phyloP scores from a whole-genome alignment of 441 rosid species.

The Gossypium trilobum region DNA sequence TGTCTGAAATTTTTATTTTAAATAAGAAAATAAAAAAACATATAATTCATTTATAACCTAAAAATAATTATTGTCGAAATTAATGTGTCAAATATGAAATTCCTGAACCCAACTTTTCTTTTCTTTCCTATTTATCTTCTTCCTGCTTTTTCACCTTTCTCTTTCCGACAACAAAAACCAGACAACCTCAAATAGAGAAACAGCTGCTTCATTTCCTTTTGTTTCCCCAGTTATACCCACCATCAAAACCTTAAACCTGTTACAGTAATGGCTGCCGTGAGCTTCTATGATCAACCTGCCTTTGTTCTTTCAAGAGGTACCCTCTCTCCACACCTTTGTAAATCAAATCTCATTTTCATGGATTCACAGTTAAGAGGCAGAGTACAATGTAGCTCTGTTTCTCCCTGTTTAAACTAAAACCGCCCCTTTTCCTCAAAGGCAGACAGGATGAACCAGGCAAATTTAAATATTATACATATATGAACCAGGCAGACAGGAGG shows the following conservation, averaged over 20 bases:
- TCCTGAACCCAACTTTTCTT: background rate
- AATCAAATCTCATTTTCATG: conserved; percentile 30
- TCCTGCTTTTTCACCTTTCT: background rate
- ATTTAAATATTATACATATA: conserved; percentile 6
- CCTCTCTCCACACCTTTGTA: conserved; percentile 14
- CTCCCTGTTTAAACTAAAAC: conserved; percentile 15
- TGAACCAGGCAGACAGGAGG: conserved; percentile 5
- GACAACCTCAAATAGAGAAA: conserved; percentile 8
- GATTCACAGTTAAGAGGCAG: conserved; percentile 26
- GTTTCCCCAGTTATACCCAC: background rate
- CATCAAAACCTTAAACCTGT: background rate
- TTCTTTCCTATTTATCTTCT: background rate
- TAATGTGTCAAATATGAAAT: background rate
- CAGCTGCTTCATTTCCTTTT: background rate
- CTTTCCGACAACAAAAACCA: background rate
- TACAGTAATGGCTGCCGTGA: conserved; percentile 22
- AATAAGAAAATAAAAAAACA: too few relatives aligned
- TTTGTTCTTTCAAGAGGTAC: conserved; percentile 14
- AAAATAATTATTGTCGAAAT: background rate
- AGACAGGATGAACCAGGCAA: conserved; percentile 81
- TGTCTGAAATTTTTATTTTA: too few relatives aligned
- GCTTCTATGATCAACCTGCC: conserved; percentile 28
- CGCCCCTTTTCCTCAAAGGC: conserved; percentile 30
- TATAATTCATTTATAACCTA: too few relatives aligned
- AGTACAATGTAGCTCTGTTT: conserved; percentile 27